These are phyloP conservation scores for Draba incana DNA, from an alignment of 345 rosid species.

Conservation along the genomic window DNA sequence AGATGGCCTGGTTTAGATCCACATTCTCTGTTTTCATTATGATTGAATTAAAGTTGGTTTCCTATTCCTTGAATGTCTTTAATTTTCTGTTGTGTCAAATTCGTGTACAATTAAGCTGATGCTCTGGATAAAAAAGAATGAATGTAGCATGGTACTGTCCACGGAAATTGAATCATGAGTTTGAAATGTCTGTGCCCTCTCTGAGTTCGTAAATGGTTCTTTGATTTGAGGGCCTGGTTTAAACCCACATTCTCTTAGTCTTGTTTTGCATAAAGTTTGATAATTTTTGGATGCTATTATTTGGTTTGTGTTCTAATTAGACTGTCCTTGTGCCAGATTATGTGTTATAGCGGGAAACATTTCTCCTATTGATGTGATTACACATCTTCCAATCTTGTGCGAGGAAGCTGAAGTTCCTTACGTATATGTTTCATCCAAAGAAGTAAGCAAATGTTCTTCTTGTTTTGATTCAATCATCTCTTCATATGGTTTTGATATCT, in stretches of 20 bases:
- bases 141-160: constrained; percentile 66
- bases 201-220: constrained; percentile 33
- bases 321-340: constrained; percentile 51
- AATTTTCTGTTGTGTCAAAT: not conserved
- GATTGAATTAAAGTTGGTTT: too few relatives aligned
- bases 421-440: constrained; percentile 84
- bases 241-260: constrained; percentile 17
- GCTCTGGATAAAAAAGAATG: constrained; percentile 53
- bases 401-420: constrained; percentile 90
- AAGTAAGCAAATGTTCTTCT: constrained; percentile 50
- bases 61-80: not conserved
- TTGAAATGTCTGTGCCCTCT: constrained; percentile 50
- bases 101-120: constrained; percentile 53
- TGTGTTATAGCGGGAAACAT: constrained; percentile 98
- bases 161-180: constrained; percentile 43
- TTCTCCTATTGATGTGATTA: constrained; percentile 95
- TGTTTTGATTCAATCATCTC: not conserved
- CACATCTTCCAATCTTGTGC: constrained; percentile 89
- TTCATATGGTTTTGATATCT: not conserved
- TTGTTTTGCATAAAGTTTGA: not conserved
- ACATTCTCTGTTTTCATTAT: constrained; percentile 25
- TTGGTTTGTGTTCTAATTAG: not conserved
- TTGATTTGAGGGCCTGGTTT: constrained; percentile 44
- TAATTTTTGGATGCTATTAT: not conserved
- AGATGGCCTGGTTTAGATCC: constrained; percentile 43